Conservation (phyloP, 371 early-diverging fungal species). For the Rhizomucor pusillus region DNA sequence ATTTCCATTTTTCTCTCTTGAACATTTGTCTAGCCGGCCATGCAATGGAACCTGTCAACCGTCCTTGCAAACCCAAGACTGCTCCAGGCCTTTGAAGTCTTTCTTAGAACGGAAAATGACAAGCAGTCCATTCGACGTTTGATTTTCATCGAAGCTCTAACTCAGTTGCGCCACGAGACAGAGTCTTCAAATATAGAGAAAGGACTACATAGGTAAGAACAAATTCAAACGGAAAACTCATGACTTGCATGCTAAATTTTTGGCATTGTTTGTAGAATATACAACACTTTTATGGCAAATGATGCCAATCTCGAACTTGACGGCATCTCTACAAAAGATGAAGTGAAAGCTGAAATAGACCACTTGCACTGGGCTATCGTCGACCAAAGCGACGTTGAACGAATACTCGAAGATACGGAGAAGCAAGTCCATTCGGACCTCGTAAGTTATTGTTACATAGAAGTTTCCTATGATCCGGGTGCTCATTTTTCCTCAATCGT, state of each 20-base stretch:
- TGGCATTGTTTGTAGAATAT: conserved; percentile 23
- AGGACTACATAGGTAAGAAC: conserved; percentile 28
- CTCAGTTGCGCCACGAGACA: conserved; percentile 31
- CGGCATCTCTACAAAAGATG: conserved; percentile 19
- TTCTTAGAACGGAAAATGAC: conserved; percentile 10
- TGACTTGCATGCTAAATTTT: neutral
- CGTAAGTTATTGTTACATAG: conserved; percentile 14
- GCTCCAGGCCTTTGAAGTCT: conserved; percentile 29
- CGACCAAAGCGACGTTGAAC: conserved; percentile 17
- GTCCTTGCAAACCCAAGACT: conserved; percentile 30
- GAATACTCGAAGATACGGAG: conserved; percentile 31
- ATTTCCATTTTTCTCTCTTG: no score
- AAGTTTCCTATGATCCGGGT: neutral
- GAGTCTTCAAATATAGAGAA: conserved; percentile 20
- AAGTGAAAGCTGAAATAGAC: conserved; percentile 19
- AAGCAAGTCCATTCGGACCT: conserved; percentile 27
- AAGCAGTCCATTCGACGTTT: conserved; percentile 29
- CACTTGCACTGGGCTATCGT: conserved; percentile 31
- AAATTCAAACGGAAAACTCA: neutral
- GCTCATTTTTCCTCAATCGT: neutral
- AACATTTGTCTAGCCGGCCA: no score
- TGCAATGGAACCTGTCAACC: no score
- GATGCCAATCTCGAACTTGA: conserved; percentile 30
- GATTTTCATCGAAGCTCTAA: conserved; percentile 44
- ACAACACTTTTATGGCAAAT: conserved; percentile 31